Evolutionary conservation across 768 basidiomycete genomes (phyloP), one percentile per base, ranked within the genome.

Genomic region (Naganishia vaughanmartiniae): DNA sequence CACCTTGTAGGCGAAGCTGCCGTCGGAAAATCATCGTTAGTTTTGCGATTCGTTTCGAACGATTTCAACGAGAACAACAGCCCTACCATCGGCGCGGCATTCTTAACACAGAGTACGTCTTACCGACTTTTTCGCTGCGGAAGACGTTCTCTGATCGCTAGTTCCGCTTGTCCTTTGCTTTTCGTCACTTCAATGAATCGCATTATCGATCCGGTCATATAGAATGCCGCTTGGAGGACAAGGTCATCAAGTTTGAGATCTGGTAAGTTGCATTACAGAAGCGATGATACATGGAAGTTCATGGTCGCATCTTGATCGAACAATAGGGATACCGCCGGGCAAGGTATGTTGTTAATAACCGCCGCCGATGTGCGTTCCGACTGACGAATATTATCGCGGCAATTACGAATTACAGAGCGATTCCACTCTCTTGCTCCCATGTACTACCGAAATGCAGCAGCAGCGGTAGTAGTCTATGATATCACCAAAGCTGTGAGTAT

Each of bases 31-130:
- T 96, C 94, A 12, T 96, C 93, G n/a, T 89, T 99, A 66, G 95
- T 98, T 55, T 87, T 97, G 71, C 89, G 95, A 81, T 99, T 99
- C 82, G 93, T 96, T 81, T 90, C 90, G 80, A 93, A 98, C 83
- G 95, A 99, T 81, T 99, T 98, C 82, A 94, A 97, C 82, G 88
- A 92, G 72, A 97, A 98, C 86, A 98, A 97, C 82, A 93, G 96
- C 78, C 95, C 95, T 12, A 99, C 95, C 30, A 98, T 99, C 77
- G 95, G 94, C 42, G 94, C 94, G 65, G 94, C 92, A 4, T 95
- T 95, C 71, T 66, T 80, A 46, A 77, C 80, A 2, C 80, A 81
- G 58, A 79, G 79, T 80, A 72, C 45, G 78, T 76, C 2, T 5
- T 39, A 10, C 36, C 28, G n/a, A n/a, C 14, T 55, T 34, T 1